Base-by-base conservation (phyloP, 192 early-diverging fungal genomes). In the Linnemannia schmuckeri region DNA sequence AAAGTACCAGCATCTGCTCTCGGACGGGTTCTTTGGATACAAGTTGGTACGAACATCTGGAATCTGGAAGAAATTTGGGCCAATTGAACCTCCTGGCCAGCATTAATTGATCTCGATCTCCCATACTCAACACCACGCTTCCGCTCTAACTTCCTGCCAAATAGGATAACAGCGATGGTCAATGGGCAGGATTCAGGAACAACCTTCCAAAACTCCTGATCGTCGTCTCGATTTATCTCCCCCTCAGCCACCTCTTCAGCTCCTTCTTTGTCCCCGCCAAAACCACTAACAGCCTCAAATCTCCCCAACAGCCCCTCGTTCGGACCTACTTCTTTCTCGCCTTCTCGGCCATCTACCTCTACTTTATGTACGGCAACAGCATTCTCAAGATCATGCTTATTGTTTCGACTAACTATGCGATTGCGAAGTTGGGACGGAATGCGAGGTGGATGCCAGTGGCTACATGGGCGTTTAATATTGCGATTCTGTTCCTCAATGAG, bases 381-480 rank as follows among this genome's bases (percentile, higher is more conserved):
- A 57, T 93, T 3, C 61, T 98, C 47, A 98, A 98, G 83, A 95
- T 99, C 15, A 57, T 94, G 5, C 79, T 84, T 4, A 89, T 98
- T 38, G 79, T 94, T 6, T 77, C 74, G 8, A 81, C 90, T 9
- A 98, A 96, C 88, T 99, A 94, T 89, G 33, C 76, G 20, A 89
- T 97, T 12, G 91, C 94, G 2, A 92, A 89, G 42, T 5, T 74
- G 9, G 76, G 93, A 24, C 86, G 91, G 44, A 92, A 92, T 0
- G 89, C 88, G 0, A 74, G 77, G n/a, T 88, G 91, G 88, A 94
- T 93, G 44, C 96, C 96, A 0, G 47, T 88, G 0, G 80, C 95
- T 27, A 93, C 95, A 8, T 99, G 98, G 98, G 77, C 89, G 7
- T 98, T 94, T 80, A 97, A 94, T 75, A 66, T 99, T 47, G 91